Percentiles rank a stretch among this genome's conserved stretches.
Conservation (phyloP, 208 protist species). For the Leishmania lainsoni region DNA sequence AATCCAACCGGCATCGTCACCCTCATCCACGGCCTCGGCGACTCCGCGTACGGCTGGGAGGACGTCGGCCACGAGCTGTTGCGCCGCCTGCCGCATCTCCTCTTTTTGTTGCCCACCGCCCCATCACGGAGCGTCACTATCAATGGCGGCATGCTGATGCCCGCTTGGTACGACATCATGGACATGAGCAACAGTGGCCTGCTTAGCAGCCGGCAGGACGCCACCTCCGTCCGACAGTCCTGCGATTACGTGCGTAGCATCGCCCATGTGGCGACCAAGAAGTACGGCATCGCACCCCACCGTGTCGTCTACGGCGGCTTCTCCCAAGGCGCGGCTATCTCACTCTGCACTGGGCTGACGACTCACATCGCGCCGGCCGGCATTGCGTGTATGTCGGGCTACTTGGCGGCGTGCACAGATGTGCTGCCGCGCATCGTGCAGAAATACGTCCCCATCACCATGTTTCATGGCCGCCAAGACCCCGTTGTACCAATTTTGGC, state of each 20-base stretch:
- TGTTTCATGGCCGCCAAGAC: slow-evolving; percentile 85
- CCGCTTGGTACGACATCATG: slow-evolving; percentile 93
- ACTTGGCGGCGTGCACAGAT: slow-evolving; percentile 58
- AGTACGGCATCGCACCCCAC: slow-evolving; percentile 57
- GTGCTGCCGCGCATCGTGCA: slow-evolving; percentile 51
- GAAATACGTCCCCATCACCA: slow-evolving; percentile 41
- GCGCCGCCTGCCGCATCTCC: slow-evolving; percentile 71
- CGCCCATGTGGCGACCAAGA: slow-evolving; percentile 45
- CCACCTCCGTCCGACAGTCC: slow-evolving; percentile 50
- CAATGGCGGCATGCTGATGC: slow-evolving; percentile 86
- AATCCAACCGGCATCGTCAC: slow-evolving; percentile 85
- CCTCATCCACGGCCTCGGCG: slow-evolving; percentile 91
- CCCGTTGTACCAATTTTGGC: slow-evolving; percentile 68
- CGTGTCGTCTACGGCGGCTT: slow-evolving; percentile 93
- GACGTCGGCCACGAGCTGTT: slow-evolving; percentile 68
- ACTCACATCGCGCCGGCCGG: slow-evolving; percentile 66
- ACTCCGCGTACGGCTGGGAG: slow-evolving; percentile 90
- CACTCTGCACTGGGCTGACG: slow-evolving; percentile 68
- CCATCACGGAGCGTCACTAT: slow-evolving; percentile 83
- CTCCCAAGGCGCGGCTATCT: slow-evolving; percentile 89
- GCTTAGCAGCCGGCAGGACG: slow-evolving; percentile 45
- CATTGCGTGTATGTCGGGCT: slow-evolving; percentile 77
- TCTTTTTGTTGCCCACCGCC: slow-evolving; percentile 92
- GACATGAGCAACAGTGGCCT: slow-evolving; percentile 42
- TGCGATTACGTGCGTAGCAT: slow-evolving; percentile 77